Evolutionary conservation across 805 yeast genomes (phyloP).

Genomic region (Candida pini): DNA sequence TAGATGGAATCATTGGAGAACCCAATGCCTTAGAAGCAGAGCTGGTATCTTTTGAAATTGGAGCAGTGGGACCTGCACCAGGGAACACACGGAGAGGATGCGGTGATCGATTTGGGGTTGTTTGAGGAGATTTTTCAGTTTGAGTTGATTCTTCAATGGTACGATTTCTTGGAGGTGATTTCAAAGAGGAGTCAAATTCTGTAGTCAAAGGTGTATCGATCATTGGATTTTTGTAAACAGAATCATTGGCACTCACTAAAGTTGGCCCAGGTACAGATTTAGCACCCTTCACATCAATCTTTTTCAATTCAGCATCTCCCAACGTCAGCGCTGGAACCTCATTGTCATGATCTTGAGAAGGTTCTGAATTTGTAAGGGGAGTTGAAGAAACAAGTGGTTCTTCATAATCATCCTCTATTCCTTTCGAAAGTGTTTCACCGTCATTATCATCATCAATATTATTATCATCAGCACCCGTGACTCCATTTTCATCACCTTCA

Average conservation of each 20-base stretch:
- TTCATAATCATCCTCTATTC: not conserved
- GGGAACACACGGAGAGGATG: slow-evolving; percentile 14
- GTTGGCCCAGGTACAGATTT: not conserved
- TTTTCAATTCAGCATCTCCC: not conserved
- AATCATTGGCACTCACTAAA: not conserved
- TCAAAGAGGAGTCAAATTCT: slow-evolving; percentile 4
- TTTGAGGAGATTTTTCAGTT: not conserved
- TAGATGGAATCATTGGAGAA: slow-evolving; percentile 10
- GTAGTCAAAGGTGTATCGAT: slow-evolving; percentile 12
- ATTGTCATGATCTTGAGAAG: not conserved
- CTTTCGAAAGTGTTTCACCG: not conserved
- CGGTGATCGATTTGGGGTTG: slow-evolving; percentile 11
- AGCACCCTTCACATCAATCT: not conserved
- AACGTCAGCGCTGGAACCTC: not conserved
- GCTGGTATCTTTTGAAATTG: too few species aligned
- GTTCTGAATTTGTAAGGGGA: slow-evolving; percentile 3
- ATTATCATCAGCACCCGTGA: too few species aligned
- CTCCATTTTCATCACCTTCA: slow-evolving; percentile 7
- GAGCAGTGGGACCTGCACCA: slow-evolving; percentile 1
- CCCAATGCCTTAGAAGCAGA: slow-evolving; percentile 9
- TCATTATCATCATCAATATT: not conserved
- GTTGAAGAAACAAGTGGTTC: slow-evolving; percentile 9
- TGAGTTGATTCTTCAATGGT: not conserved
- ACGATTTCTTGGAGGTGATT: slow-evolving; percentile 6
- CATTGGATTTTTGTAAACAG: slow-evolving; percentile 10